Evolutionary conservation across 352 stramenopile genomes (phyloP).

Genomic region (Phytophthora tentaculata): DNA sequence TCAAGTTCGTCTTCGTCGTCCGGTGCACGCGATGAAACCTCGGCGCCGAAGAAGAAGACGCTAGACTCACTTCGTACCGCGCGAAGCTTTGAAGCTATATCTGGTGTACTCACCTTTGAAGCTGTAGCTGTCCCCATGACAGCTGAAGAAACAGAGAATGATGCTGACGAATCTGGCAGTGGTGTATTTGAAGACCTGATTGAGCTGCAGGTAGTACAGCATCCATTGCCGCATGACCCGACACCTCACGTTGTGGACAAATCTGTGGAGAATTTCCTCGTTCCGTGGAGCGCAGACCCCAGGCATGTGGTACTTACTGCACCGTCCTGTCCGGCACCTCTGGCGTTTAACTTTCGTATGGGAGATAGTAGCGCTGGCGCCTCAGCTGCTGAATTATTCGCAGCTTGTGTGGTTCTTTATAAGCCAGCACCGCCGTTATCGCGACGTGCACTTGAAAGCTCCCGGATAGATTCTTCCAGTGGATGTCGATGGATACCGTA

Average conservation of each 20-base stretch:
- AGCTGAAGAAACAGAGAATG: slow-evolving; percentile 21
- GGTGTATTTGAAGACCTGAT: slow-evolving; percentile 42
- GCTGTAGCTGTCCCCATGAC: slow-evolving; percentile 41
- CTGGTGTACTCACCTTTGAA: slow-evolving; percentile 80
- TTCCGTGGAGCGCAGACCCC: slow-evolving; percentile 63
- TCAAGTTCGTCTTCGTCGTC: slow-evolving; percentile 28
- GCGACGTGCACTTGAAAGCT: slow-evolving; percentile 62
- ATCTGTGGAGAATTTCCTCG: slow-evolving; percentile 75
- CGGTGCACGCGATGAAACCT: slow-evolving; percentile 30
- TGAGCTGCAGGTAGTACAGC: slow-evolving; percentile 57
- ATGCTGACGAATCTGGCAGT: slow-evolving; percentile 11
- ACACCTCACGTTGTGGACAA: slow-evolving; percentile 57
- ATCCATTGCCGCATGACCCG: slow-evolving; percentile 58
- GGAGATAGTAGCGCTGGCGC: slow-evolving; percentile 65
- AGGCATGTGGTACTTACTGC: slow-evolving; percentile 50
- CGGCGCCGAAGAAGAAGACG: slow-evolving; percentile 60
- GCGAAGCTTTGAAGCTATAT: slow-evolving; percentile 78
- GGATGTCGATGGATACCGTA: slow-evolving; percentile 78
- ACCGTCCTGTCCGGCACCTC: slow-evolving; percentile 53
- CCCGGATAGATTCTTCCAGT: slow-evolving; percentile 49
- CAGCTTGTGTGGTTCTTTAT: slow-evolving; percentile 82
- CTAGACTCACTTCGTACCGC: slow-evolving; percentile 71
- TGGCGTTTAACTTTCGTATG: slow-evolving; percentile 84
- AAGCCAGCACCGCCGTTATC: slow-evolving; percentile 73
- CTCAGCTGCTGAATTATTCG: slow-evolving; percentile 76